Evolutionary conservation across 805 yeast genomes (phyloP).

Genomic region (Cyberlindnera petersonii): DNA sequence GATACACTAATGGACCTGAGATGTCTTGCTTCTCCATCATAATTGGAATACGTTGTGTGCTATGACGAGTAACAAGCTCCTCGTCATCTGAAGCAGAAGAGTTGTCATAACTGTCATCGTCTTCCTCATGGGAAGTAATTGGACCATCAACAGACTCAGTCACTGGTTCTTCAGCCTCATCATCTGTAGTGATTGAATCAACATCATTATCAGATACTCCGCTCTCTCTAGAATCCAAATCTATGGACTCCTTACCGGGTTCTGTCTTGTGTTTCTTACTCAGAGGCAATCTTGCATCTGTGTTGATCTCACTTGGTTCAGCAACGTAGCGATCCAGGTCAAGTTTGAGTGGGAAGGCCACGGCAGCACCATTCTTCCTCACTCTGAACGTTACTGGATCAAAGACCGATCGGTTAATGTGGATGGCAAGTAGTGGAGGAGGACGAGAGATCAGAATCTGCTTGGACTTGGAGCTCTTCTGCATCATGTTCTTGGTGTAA

Average conservation of each 20-base stretch:
- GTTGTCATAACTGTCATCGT: constrained; percentile 5
- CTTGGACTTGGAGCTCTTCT: constrained; percentile 76
- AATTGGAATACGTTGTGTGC: constrained; percentile 13
- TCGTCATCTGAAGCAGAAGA: constrained; percentile 11
- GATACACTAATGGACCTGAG: constrained; percentile 51
- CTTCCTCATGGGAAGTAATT: neutral
- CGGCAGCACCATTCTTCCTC: constrained; percentile 77
- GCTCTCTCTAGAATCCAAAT: constrained; percentile 8
- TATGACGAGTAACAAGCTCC: neutral
- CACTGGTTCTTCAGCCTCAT: constrained; percentile 9
- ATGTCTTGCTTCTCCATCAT: constrained; percentile 16
- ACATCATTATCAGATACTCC: constrained; percentile 6
- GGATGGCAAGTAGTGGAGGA: constrained; percentile 78
- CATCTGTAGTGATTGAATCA: neutral
- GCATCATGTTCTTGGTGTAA: constrained; percentile 69
- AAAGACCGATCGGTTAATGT: constrained; percentile 89
- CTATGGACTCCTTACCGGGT: constrained; percentile 1
- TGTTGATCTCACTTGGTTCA: constrained; percentile 62
- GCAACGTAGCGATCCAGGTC: constrained; percentile 70
- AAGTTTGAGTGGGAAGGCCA: constrained; percentile 67
- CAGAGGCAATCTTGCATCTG: constrained; percentile 77
- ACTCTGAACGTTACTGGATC: constrained; percentile 82
- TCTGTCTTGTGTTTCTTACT: constrained; percentile 39
- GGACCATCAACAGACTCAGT: neutral
- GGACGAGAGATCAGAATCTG: constrained; percentile 78